These are phyloP conservation scores for Pichiaceae sp. DNA, from an alignment of 1,139 yeast genomes.

Conservation along the genomic window DNA sequence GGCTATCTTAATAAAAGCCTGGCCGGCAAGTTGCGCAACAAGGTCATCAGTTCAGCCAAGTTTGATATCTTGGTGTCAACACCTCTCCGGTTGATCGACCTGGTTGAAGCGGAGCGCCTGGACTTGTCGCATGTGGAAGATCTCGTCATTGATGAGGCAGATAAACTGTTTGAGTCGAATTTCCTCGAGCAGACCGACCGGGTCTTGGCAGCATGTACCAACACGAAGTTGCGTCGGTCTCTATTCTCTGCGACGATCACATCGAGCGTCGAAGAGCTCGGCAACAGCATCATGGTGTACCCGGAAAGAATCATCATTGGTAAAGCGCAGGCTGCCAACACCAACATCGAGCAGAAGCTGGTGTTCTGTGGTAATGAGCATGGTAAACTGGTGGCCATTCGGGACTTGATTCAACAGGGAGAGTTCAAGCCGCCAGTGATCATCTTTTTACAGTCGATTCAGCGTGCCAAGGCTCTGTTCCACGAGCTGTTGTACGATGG, in stretches of 20 bases:
- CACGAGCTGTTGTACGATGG: constrained; percentile 89
- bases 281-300: constrained; percentile 73
- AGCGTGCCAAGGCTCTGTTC: constrained; percentile 90
- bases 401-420: constrained; percentile 80
- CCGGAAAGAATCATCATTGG: constrained; percentile 88
- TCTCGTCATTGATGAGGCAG: constrained; percentile 91
- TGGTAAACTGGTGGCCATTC: constrained; percentile 84
- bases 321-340: constrained; percentile 87
- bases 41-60: constrained; percentile 47
- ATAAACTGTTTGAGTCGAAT: constrained; percentile 82
- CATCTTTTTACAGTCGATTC: constrained; percentile 83
- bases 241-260: constrained; percentile 96
- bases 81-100: constrained; percentile 79
- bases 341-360: constrained; percentile 74
- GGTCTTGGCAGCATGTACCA: constrained; percentile 61
- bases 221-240: constrained; percentile 49
- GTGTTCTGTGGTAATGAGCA: constrained; percentile 89
- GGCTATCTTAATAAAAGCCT: constrained; percentile 71
- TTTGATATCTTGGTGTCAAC: constrained; percentile 81
- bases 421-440: constrained; percentile 90
- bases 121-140: constrained; percentile 62
- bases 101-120: constrained; percentile 51
- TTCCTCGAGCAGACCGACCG: constrained; percentile 90
- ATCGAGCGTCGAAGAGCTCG: constrained; percentile 84
- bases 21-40: constrained; percentile 59